Conservation (phyloP, 495 filamentous ascomycete species). For the Xylaria grammica region DNA sequence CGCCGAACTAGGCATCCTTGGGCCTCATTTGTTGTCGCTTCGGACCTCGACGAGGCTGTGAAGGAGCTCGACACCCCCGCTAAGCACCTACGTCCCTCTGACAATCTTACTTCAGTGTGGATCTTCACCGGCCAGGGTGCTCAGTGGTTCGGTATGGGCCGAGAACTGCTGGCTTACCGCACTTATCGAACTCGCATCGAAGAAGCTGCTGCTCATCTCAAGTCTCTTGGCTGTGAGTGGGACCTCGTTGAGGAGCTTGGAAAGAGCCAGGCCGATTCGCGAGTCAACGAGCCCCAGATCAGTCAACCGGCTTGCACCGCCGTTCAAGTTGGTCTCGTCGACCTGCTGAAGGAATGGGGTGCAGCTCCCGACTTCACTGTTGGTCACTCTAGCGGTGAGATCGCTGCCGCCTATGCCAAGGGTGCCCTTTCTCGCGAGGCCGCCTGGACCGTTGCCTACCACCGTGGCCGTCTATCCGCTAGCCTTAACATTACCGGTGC, state of each 20-base stretch:
- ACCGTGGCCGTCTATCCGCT: slow-evolving; percentile 39
- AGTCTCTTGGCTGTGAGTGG: slow-evolving; percentile 31
- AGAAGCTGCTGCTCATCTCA: slow-evolving; percentile 32
- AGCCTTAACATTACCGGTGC: slow-evolving; percentile 34
- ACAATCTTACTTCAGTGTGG: slow-evolving; percentile 27
- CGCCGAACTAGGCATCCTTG: slow-evolving; percentile 46
- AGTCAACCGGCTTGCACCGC: slow-evolving; percentile 51
- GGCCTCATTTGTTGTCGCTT: slow-evolving; percentile 44
- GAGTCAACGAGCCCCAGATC: slow-evolving; percentile 37
- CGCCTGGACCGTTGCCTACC: slow-evolving; percentile 56
- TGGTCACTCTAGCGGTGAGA: slow-evolving; percentile 68
- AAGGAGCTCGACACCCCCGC: slow-evolving; percentile 26
- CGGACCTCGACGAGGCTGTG: slow-evolving; percentile 24
- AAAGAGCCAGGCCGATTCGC: slow-evolving; percentile 27
- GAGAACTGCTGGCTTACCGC: slow-evolving; percentile 41
- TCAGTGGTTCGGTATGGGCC: slow-evolving; percentile 57
- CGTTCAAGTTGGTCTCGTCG: slow-evolving; percentile 59
- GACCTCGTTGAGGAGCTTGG: slow-evolving; percentile 33
- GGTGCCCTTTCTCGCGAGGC: slow-evolving; percentile 49
- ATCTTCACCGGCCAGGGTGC: slow-evolving; percentile 44
- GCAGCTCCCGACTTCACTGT: slow-evolving; percentile 53
- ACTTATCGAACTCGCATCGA: slow-evolving; percentile 34
- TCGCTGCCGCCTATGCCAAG: slow-evolving; percentile 54
- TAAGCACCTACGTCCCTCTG: slow-evolving; percentile 29
- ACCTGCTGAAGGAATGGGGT: slow-evolving; percentile 54